Evolutionary conservation across 768 basidiomycete genomes (phyloP).

Genomic region (Pulveroboletus sp.): DNA sequence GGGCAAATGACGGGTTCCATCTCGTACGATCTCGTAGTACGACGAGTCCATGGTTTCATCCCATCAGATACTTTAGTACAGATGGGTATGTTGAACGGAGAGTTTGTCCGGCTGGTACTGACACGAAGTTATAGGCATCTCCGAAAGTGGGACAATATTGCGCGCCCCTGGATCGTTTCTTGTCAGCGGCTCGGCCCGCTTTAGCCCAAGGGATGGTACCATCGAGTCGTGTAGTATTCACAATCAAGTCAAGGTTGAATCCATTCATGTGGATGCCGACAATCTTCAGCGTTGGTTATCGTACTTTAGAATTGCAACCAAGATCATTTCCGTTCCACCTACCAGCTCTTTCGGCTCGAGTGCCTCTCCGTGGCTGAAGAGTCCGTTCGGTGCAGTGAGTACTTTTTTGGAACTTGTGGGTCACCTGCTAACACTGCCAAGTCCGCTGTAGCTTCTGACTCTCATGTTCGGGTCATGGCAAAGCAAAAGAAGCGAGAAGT

Average conservation of each 20-base stretch:
- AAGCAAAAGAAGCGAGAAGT: slow-evolving; percentile 17
- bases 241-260: slow-evolving; percentile 40
- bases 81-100: slow-evolving; percentile 26
- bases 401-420: not conserved
- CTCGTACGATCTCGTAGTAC: slow-evolving; percentile 45
- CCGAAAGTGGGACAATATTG: slow-evolving; percentile 37
- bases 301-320: slow-evolving; percentile 5
- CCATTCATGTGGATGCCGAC: slow-evolving; percentile 46
- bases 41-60: slow-evolving; percentile 42
- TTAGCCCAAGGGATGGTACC: slow-evolving; percentile 54
- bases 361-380: slow-evolving; percentile 26
- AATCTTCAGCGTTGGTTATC: slow-evolving; percentile 21
- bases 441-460: slow-evolving; percentile 17
- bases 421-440: slow-evolving; percentile 7
- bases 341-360: slow-evolving; percentile 2
- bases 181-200: slow-evolving; percentile 45
- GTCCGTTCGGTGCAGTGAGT: slow-evolving; percentile 25
- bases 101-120: not conserved
- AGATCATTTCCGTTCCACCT: slow-evolving; percentile 1
- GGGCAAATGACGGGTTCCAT: slow-evolving; percentile 57
- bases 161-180: slow-evolving; percentile 42
- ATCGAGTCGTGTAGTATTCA: slow-evolving; percentile 52
- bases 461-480: slow-evolving; percentile 5
- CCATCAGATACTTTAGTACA: slow-evolving; percentile 20
- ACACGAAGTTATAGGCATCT: slow-evolving; percentile 10